Base-by-base conservation (phyloP, 2,329 filamentous ascomycete species). In the Malbranchea cinnamomea region DNA sequence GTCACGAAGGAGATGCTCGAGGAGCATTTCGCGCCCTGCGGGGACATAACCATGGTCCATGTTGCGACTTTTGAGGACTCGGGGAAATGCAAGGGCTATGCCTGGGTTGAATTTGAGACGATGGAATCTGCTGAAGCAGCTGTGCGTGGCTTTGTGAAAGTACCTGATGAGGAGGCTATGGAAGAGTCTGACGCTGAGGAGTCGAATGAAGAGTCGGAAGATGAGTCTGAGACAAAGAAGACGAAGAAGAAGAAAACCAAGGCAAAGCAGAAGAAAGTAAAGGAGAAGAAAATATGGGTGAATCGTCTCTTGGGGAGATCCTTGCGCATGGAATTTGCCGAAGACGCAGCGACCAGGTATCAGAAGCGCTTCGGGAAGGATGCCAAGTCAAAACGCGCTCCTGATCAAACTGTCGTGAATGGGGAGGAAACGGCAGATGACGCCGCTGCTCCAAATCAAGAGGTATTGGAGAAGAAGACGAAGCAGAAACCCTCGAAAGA, bases 11-110 rank as follows among this genome's bases (percentile, higher is more conserved):
- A 93, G 32, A 74, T 82, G 43, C 56, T 98, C 28, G 65, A 73
- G 41, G 67, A 75, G 39, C 82, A 93, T 49, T 95, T 93, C 53
- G 67, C 68, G 28, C 81, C 77, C 51, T 95, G 87, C 50, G 89
- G 89, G 29, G 66, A 76, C 38, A 72, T 95, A 37, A 71, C 76
- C 31, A 80, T 80, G 60, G 69, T 83, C 40, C 87, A 92, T 57
- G 64, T 95, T 41, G 89, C 89, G 2, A 93, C 85, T 1, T 98
- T 98, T 49, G 82, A 95, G 54, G 91, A 98, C 53, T 78, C 78
- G 12, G 89, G 89, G 24, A 98, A 95, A 60, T 98, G 89, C 63
- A 95, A 95, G 60, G 91, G 89, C 11, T 98, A 78, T 57, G 89
- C 78, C 4, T 98, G 89, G 85, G 74, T 98, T 37, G 81, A 81